Evolutionary conservation across 2,329 filamentous ascomycete species (phyloP).

Genomic region (Penicillium sp.): DNA sequence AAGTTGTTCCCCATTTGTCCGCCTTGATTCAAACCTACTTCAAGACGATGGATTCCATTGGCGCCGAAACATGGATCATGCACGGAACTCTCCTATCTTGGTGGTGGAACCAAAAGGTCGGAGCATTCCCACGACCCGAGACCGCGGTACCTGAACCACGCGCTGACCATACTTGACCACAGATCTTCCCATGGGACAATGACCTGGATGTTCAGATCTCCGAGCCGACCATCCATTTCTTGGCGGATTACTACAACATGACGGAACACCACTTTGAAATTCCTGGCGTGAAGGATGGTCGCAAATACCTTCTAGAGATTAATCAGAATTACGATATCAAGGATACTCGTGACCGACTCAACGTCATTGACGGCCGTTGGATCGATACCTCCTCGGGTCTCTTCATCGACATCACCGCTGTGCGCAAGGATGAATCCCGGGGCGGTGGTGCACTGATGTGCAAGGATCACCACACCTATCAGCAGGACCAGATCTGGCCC

Average conservation of each 20-base stretch:
- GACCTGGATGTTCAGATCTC: conserved; percentile 65
- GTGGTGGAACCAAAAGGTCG: conserved; percentile 64
- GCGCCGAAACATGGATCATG: conserved; percentile 66
- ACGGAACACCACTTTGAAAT: conserved; percentile 57
- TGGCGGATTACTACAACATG: conserved; percentile 66
- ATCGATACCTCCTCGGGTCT: conserved; percentile 63
- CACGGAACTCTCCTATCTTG: conserved; percentile 64
- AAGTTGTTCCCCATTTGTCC: conserved; percentile 54
- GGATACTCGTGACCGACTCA: conserved; percentile 52
- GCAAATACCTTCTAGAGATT: conserved; percentile 61
- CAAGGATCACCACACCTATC: conserved; percentile 62
- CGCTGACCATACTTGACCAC: conserved; percentile 7
- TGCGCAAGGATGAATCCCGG: conserved; percentile 52
- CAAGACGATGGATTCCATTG: conserved; percentile 59
- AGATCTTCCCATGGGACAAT: conserved; percentile 65
- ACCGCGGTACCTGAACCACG: background rate
- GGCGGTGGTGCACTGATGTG: conserved; percentile 52
- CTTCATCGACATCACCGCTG: conserved; percentile 65
- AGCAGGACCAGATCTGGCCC: conserved; percentile 60
- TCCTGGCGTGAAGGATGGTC: conserved; percentile 37
- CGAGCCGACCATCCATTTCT: conserved; percentile 58
- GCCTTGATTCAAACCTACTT: conserved; percentile 61
- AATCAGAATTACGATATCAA: conserved; percentile 59
- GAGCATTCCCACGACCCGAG: background rate
- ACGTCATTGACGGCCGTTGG: conserved; percentile 65